A percentile compares a stretch with the other conserved stretches of the same genome.
phyloP scores from a whole-genome alignment of 768 basidiomycete species.

The Butyriboletus loyo region DNA sequence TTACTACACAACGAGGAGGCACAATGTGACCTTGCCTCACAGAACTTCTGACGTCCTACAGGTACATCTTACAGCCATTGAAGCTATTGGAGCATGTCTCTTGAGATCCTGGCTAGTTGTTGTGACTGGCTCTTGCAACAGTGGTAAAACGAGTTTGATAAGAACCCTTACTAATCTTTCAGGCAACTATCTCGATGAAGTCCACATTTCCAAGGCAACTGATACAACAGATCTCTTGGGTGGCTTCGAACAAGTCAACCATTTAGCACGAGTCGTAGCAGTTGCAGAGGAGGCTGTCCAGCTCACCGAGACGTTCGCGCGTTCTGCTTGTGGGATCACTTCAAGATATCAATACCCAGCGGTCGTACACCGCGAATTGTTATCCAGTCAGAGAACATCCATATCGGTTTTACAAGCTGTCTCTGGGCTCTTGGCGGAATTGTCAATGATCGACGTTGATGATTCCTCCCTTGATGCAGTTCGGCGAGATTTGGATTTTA shows the following conservation, averaged over 20 bases:
- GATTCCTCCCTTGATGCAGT: slow-evolving; percentile 10
- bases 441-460: slow-evolving; percentile 15
- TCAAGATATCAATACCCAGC: slow-evolving; percentile 13
- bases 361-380: slow-evolving; percentile 16
- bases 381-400: slow-evolving; percentile 12
- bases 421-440: slow-evolving; percentile 27
- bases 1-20: slow-evolving; percentile 43
- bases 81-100: slow-evolving; percentile 73
- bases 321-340: slow-evolving; percentile 29
- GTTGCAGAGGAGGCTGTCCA: slow-evolving; percentile 41
- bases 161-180: slow-evolving; percentile 65
- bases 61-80: slow-evolving; percentile 59
- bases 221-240: slow-evolving; percentile 95
- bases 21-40: slow-evolving; percentile 27
- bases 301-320: slow-evolving; percentile 38
- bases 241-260: slow-evolving; percentile 89
- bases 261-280: slow-evolving; percentile 35
- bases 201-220: slow-evolving; percentile 79
- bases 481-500: slow-evolving; percentile 15
- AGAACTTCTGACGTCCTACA: slow-evolving; percentile 56
- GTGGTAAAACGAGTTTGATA: slow-evolving; percentile 80
- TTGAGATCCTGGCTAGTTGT: slow-evolving; percentile 86
- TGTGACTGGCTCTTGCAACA: slow-evolving; percentile 66
- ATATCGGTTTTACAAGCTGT: slow-evolving; percentile 25
- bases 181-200: slow-evolving; percentile 67